Evolutionary conservation across 2,329 filamentous ascomycete species (phyloP), one percentile per base, ranked within the genome.

Genomic region (Tolypocladium pustulatum): DNA sequence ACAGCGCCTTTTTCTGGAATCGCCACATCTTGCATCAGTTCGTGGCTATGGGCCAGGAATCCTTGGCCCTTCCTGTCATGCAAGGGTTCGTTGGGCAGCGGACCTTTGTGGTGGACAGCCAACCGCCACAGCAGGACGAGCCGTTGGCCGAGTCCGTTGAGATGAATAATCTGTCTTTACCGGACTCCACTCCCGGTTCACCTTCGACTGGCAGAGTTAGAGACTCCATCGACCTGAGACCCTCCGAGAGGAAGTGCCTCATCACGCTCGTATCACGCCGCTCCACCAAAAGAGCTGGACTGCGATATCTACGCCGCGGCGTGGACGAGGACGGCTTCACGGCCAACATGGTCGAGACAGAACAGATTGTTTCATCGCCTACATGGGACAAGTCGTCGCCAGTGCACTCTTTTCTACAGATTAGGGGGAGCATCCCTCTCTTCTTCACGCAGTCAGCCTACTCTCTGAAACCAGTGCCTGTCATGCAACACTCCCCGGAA

Each of bases 381-480:
- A 78, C 79, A 1, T 92, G 89, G 85, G 79, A 85, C 22, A 69
- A 79, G 0, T 74, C 79, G 0, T 76, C 73, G 2, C 90, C 84
- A 64, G 79, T 87, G 2, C 89, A 90, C 70, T 96, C 91, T 0
- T 95, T 96, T 65, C 76, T 95, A 4, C 94, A 99, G 69, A 79
- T 91, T 30, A 84, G 94, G 63, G 93, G 92, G 8, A 97, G 92
- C 27, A 96, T 97, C 62, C 94, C 94, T 0, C 74, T 97, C 0
- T 97, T 94, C 76, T 99, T 97, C 69, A 95, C 92, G 0, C 94
- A 99, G 68, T 91, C 89, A 0, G 92, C 93, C 0, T 97, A 96
- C 71, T 91, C 91, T 12, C 84, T 97, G 64, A 97, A 96, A 68
- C 94, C 94, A 0, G 81, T 89, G 13, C 91, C 93, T 0, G 82